Evolutionary conservation across 768 basidiomycete species (phyloP).

Genomic region (Peribolospora baueri): DNA sequence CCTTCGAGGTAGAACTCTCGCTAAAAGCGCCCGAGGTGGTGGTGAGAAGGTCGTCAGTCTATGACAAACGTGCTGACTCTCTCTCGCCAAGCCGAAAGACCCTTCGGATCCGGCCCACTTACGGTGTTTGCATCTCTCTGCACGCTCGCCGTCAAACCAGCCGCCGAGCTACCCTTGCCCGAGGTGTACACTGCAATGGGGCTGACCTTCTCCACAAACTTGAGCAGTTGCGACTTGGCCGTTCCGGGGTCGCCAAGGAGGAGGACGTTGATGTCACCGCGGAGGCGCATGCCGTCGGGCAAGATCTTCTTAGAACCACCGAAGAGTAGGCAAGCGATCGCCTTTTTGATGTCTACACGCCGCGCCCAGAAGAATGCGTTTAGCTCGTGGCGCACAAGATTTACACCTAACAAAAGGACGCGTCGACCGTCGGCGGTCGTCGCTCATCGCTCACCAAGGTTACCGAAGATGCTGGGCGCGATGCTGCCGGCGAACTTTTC

Average conservation of each 20-base stretch:
- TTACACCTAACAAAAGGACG: neutral
- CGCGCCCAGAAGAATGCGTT: neutral
- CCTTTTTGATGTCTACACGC: constrained; percentile 76
- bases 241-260: constrained; percentile 94
- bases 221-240: constrained; percentile 88
- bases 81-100: neutral
- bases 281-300: constrained; percentile 85
- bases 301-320: constrained; percentile 92
- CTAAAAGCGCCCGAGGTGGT: constrained; percentile 21
- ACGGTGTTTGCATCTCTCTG: constrained; percentile 82
- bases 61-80: neutral
- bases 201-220: constrained; percentile 82
- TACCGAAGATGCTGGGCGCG: constrained; percentile 90
- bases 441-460: constrained; percentile 36
- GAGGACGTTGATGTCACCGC: constrained; percentile 94
- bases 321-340: constrained; percentile 82
- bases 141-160: constrained; percentile 90
- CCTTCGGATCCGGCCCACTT: constrained; percentile 15
- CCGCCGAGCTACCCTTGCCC: constrained; percentile 93
- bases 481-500: constrained; percentile 84
- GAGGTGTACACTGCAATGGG: constrained; percentile 97
- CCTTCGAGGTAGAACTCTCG: constrained; percentile 97
- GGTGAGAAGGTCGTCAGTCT: neutral
- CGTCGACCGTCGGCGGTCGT: neutral
- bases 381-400: neutral